A percentile compares a stretch with the other conserved stretches of the same genome.
Conservation (phyloP, 306 rosid species). For the Cucurbita moschata region DNA sequence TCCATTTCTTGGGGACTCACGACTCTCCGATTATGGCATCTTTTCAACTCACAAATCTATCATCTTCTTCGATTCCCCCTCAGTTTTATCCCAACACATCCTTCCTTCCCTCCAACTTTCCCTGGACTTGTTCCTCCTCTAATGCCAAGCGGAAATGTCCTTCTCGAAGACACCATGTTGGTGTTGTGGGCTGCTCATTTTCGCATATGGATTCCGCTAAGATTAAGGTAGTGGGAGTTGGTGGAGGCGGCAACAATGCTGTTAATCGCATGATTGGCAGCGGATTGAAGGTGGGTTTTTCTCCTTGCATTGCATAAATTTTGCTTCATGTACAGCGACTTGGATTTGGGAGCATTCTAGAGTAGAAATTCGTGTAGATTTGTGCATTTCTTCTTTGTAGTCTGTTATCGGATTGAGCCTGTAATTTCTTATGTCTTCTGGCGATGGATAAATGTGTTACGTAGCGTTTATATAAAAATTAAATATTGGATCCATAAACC, state of each 20-base stretch:
- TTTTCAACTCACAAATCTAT: slow-evolving; percentile 29
- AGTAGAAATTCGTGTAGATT: not conserved
- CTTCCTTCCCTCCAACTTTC: slow-evolving; percentile 12
- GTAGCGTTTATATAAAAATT: not conserved
- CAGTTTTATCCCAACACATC: slow-evolving; percentile 17
- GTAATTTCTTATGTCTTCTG: not conserved
- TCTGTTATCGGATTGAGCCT: not conserved
- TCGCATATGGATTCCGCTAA: slow-evolving; percentile 52
- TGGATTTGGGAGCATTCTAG: not conserved
- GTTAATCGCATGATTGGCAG: slow-evolving; percentile 94
- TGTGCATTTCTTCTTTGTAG: not conserved
- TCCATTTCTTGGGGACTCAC: not conserved
- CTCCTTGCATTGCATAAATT: not conserved
- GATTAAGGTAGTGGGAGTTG: slow-evolving; percentile 89
- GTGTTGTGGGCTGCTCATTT: slow-evolving; percentile 35
- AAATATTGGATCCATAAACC: not conserved
- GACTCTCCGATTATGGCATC: slow-evolving; percentile 23
- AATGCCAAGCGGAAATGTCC: slow-evolving; percentile 15
- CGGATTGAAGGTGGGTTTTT: slow-evolving; percentile 49
- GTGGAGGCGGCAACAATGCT: slow-evolving; percentile 94
- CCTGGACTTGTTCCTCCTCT: slow-evolving; percentile 13
- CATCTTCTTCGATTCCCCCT: slow-evolving; percentile 23
- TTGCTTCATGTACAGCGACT: not conserved
- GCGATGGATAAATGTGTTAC: not conserved
- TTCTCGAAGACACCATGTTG: slow-evolving; percentile 15